Percentiles rank a stretch among this genome's conserved stretches.
Conservation (phyloP, 371 early-diverging fungal species). For the Furculomyces boomerangus region DNA sequence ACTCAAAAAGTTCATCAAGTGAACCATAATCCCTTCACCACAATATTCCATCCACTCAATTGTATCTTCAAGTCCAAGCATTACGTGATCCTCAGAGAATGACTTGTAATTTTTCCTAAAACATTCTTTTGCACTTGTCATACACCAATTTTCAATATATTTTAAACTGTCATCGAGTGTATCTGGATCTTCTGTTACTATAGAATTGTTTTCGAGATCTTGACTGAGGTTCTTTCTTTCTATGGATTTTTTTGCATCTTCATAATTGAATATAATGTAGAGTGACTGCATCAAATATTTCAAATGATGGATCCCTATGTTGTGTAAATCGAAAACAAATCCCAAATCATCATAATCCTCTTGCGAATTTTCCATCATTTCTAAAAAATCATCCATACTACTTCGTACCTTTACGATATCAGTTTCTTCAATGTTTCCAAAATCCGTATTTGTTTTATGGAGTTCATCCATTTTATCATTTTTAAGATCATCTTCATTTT, state of each 20-base stretch:
- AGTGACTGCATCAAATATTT: not conserved
- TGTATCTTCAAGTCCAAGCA: not conserved
- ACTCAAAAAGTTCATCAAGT: not conserved
- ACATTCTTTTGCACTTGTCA: not conserved
- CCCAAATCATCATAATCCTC: not conserved
- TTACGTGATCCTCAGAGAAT: not conserved
- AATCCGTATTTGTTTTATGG: not conserved
- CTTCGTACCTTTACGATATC: not conserved
- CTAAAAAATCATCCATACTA: conserved; percentile 1
- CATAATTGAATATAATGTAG: not conserved
- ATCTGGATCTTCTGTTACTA: not conserved
- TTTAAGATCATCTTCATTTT: not conserved
- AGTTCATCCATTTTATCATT: not conserved
- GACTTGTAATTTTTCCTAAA: not conserved
- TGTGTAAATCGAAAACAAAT: not conserved
- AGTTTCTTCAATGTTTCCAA: not conserved
- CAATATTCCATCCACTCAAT: not conserved
- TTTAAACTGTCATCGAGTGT: not conserved
- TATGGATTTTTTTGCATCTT: not conserved
- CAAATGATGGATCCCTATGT: not conserved
- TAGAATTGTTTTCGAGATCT: too few relatives aligned
- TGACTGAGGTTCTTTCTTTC: not conserved
- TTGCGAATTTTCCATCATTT: not conserved
- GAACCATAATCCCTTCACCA: not conserved
- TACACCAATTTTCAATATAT: not conserved